These are phyloP conservation scores for Diplodia mutila DNA, from an alignment of 2,329 filamentous ascomycete genomes.

Conservation along the genomic window DNA sequence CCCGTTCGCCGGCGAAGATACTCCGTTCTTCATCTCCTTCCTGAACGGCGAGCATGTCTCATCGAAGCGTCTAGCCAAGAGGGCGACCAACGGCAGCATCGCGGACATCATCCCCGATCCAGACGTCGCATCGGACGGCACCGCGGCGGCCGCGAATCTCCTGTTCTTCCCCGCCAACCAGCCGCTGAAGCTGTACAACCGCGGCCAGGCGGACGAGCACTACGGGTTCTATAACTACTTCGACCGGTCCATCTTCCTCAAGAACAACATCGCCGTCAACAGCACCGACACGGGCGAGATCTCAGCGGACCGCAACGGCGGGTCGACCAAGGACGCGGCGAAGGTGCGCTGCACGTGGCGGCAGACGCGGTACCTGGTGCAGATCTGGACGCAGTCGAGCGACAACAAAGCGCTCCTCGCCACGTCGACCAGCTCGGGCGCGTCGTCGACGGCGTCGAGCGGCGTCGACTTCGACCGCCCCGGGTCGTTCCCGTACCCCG, in stretches of 20 bases:
- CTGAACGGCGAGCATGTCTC: conserved; percentile 47
- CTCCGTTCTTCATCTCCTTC: conserved; percentile 85
- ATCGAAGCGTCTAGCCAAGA: conserved; percentile 41
- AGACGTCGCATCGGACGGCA: conserved; percentile 67
- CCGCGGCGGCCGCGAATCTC: conserved; percentile 71
- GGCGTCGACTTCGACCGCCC: conserved; percentile 55
- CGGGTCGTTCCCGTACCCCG: conserved; percentile 64
- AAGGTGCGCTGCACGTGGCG: conserved; percentile 60
- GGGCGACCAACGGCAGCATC: conserved; percentile 45
- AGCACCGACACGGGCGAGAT: conserved; percentile 43
- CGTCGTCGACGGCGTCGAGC: conserved; percentile 40
- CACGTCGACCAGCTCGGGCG: conserved; percentile 28
- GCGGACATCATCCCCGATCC: conserved; percentile 66
- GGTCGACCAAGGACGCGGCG: conserved; percentile 51
- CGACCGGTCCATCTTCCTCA: conserved; percentile 82
- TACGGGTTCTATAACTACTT: conserved; percentile 96
- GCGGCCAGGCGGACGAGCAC: conserved; percentile 78
- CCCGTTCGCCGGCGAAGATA: conserved; percentile 79
- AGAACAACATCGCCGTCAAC: conserved; percentile 58
- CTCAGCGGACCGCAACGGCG: conserved; percentile 55
- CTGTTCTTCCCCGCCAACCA: conserved; percentile 72
- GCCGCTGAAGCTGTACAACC: conserved; percentile 82
- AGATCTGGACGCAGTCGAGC: conserved; percentile 63
- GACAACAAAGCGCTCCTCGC: conserved; percentile 41
- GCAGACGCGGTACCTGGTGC: conserved; percentile 63